These are phyloP conservation scores for Lactarius tabidus DNA, from an alignment of 768 basidiomycete species.

Conservation along the genomic window DNA sequence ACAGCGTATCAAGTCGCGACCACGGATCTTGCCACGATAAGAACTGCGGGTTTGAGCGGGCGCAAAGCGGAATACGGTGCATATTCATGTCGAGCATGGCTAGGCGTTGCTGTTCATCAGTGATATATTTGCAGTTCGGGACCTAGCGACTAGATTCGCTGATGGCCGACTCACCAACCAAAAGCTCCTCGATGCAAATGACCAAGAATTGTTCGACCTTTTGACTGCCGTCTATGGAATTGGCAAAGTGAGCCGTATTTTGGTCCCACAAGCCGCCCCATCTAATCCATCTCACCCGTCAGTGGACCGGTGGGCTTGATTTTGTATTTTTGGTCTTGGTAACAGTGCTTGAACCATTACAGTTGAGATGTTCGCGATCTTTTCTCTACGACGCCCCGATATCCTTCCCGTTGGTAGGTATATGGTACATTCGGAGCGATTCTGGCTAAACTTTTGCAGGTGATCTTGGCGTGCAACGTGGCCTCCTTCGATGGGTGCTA, in stretches of 20 bases:
- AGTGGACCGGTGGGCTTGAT: slow-evolving; percentile 57
- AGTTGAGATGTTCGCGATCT: slow-evolving; percentile 95
- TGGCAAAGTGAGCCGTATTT: slow-evolving; percentile 51
- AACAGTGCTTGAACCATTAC: slow-evolving; percentile 22
- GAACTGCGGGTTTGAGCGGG: slow-evolving; percentile 70
- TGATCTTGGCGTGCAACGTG: slow-evolving; percentile 81
- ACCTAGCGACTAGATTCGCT: slow-evolving; percentile 74
- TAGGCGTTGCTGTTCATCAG: neutral
- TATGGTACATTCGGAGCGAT: slow-evolving; percentile 14
- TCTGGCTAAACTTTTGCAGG: slow-evolving; percentile 38
- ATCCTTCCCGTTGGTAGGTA: slow-evolving; percentile 59
- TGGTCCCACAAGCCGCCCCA: neutral
- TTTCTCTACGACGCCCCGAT: slow-evolving; percentile 78
- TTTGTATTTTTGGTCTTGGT: neutral
- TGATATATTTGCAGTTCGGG: slow-evolving; percentile 49
- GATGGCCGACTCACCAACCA: slow-evolving; percentile 75
- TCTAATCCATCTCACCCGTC: neutral
- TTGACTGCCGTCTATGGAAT: slow-evolving; percentile 77
- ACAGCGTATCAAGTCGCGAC: slow-evolving; percentile 62
- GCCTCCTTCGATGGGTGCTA: slow-evolving; percentile 64
- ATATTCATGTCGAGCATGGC: slow-evolving; percentile 23
- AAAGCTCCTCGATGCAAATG: slow-evolving; percentile 63
- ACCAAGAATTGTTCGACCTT: slow-evolving; percentile 73
- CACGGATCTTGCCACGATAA: slow-evolving; percentile 55
- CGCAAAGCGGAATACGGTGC: slow-evolving; percentile 90